Conservation (phyloP, 2,329 filamentous ascomycete genomes). For the Sarocladium strictum region DNA sequence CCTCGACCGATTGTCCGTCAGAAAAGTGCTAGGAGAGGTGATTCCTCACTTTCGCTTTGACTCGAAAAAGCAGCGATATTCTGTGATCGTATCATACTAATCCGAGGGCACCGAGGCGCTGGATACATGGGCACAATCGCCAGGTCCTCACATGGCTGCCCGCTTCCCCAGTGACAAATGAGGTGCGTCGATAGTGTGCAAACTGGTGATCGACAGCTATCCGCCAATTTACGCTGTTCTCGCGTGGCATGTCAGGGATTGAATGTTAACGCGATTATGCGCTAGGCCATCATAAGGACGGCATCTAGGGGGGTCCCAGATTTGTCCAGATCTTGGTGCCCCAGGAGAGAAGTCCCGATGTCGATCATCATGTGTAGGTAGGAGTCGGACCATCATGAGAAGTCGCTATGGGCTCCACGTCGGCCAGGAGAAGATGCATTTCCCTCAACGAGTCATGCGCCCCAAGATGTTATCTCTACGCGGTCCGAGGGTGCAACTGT, state of each 20-base stretch:
- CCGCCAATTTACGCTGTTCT: neutral
- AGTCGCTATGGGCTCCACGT: too few species aligned
- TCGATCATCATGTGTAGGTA: neutral
- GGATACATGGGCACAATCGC: too few species aligned
- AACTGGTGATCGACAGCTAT: slow-evolving; percentile 1
- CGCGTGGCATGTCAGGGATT: slow-evolving; percentile 8
- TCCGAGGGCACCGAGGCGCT: neutral
- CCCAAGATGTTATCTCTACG: too few species aligned
- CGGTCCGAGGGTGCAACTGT: too few species aligned
- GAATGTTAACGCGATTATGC: neutral
- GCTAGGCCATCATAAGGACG: neutral
- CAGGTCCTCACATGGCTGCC: too few species aligned
- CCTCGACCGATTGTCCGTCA: neutral
- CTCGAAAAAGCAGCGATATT: neutral
- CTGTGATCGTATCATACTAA: neutral
- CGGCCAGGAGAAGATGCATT: too few species aligned
- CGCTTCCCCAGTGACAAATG: neutral
- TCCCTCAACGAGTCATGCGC: too few species aligned
- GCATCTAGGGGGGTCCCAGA: slow-evolving; percentile 6
- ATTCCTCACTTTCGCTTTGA: neutral
- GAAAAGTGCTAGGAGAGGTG: neutral
- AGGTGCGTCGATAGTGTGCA: neutral
- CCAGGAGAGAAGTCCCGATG: slow-evolving; percentile 7
- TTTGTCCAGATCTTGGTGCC: neutral
- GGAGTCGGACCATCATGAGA: too few species aligned